Evolutionary conservation across 2,329 filamentous ascomycete genomes (phyloP).

Genomic region (Diaporthe ilicicola): DNA sequence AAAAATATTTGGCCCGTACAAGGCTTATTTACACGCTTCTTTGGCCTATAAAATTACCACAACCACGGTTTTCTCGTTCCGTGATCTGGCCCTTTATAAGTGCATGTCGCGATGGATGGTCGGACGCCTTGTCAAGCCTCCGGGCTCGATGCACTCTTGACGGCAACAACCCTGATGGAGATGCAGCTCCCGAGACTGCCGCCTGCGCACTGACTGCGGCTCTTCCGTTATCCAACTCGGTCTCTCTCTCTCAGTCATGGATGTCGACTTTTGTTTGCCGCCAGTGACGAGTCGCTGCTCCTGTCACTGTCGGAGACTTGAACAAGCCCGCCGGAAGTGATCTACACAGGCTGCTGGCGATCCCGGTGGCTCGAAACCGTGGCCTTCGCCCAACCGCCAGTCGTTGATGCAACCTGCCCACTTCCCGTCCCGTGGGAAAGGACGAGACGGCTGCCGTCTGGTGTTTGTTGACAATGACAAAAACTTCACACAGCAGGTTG

Average conservation of each 20-base stretch:
- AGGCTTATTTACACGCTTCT: too few species aligned
- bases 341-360: slow-evolving; percentile 20
- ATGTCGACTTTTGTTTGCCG: not conserved
- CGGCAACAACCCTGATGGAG: not conserved
- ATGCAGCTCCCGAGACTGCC: slow-evolving; percentile 16
- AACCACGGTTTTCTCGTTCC: too few species aligned
- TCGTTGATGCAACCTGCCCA: not conserved
- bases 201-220: slow-evolving; percentile 18
- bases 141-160: not conserved
- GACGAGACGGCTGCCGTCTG: slow-evolving; percentile 20
- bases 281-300: not conserved
- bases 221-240: not conserved
- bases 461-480: slow-evolving; percentile 11
- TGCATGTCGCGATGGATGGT: not conserved
- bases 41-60: too few species aligned
- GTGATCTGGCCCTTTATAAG: not conserved
- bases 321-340: slow-evolving; percentile 2
- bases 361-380: slow-evolving; percentile 22
- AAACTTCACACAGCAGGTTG: not conserved
- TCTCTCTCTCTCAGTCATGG: too few species aligned
- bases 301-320: not conserved
- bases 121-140: not conserved
- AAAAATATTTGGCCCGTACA: too few species aligned
- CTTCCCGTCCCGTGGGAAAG: not conserved
- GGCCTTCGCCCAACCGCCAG: not conserved